A percentile compares a stretch with the other conserved stretches of the same genome.
phyloP scores from a whole-genome alignment of 2,329 filamentous ascomycete genomes.

The Fusarium sp. region DNA sequence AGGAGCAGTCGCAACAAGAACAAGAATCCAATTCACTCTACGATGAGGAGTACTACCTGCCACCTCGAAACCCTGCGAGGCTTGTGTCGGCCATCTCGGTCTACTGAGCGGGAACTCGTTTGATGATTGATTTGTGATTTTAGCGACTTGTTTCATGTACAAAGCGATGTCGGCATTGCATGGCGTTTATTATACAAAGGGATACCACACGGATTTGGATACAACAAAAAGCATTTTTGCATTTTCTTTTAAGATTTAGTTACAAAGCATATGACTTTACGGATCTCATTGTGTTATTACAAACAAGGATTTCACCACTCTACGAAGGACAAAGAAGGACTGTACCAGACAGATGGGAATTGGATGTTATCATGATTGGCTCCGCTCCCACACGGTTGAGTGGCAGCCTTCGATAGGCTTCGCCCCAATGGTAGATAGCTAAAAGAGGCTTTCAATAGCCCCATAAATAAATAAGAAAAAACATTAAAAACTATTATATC shows the following conservation, averaged over 20 bases:
- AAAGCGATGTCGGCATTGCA: slow-evolving; percentile 43
- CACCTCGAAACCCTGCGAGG: slow-evolving; percentile 58
- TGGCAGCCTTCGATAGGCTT: slow-evolving; percentile 28
- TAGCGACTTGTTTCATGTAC: slow-evolving; percentile 37
- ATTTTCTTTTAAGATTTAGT: slow-evolving; percentile 26
- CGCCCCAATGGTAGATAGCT: slow-evolving; percentile 36
- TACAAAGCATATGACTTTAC: slow-evolving; percentile 7
- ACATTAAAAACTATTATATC: slow-evolving; percentile 27
- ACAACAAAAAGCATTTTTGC: slow-evolving; percentile 29
- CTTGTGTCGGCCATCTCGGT: slow-evolving; percentile 65
- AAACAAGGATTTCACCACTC: slow-evolving; percentile 37
- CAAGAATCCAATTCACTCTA: slow-evolving; percentile 54
- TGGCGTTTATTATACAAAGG: slow-evolving; percentile 40
- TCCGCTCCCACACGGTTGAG: slow-evolving; percentile 40
- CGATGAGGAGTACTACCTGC: slow-evolving; percentile 63
- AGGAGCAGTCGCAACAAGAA: slow-evolving; percentile 52
- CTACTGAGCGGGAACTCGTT: slow-evolving; percentile 52
- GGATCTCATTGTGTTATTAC: slow-evolving; percentile 29
- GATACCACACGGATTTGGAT: slow-evolving; percentile 43
- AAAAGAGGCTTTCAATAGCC: slow-evolving; percentile 16
- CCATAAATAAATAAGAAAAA: slow-evolving; percentile 30
- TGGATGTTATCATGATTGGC: slow-evolving; percentile 22
- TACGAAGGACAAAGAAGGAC: slow-evolving; percentile 23
- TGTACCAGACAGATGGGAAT: slow-evolving; percentile 28
- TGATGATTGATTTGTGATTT: slow-evolving; percentile 34